Evolutionary conservation across 305 asterid species (phyloP).

Genomic region (Lippia alba): DNA sequence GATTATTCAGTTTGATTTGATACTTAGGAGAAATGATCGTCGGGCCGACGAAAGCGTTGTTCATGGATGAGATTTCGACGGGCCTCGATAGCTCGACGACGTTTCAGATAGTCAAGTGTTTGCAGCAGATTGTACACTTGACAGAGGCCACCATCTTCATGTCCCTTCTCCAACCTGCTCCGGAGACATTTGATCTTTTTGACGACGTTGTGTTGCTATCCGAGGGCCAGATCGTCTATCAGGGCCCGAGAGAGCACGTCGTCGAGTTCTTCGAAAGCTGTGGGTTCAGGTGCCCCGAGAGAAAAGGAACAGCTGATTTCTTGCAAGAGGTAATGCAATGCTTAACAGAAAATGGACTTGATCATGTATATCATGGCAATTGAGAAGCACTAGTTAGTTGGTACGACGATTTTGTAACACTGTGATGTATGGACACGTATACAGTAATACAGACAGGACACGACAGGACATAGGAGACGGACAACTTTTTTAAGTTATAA

Average conservation of each 20-base stretch:
- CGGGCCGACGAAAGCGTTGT: constrained; percentile 64
- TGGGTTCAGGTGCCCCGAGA: constrained; percentile 73
- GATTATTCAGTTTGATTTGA: neutral
- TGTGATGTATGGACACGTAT: too few species aligned
- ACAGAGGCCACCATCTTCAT: constrained; percentile 71
- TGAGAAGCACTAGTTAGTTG: too few species aligned
- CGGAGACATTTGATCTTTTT: constrained; percentile 74
- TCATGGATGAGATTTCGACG: constrained; percentile 80
- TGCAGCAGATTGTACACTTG: constrained; percentile 70
- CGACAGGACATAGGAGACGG: too few species aligned
- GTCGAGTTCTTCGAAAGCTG: constrained; percentile 65
- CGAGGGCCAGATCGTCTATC: constrained; percentile 67
- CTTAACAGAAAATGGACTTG: too few species aligned
- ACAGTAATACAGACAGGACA: too few species aligned
- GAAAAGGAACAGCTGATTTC: constrained; percentile 80
- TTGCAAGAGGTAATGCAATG: constrained; percentile 78
- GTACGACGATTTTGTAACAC: too few species aligned
- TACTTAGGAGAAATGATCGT: constrained; percentile 73
- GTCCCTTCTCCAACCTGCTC: constrained; percentile 83
- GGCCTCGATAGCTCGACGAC: constrained; percentile 84
- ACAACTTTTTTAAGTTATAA: too few species aligned
- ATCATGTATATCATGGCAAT: too few species aligned
- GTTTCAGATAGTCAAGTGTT: constrained; percentile 66
- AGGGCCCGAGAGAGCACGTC: constrained; percentile 63
- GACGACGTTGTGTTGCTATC: constrained; percentile 66